Evolutionary conservation across 768 basidiomycete species (phyloP).

Genomic region (Boletus eberwhitei): DNA sequence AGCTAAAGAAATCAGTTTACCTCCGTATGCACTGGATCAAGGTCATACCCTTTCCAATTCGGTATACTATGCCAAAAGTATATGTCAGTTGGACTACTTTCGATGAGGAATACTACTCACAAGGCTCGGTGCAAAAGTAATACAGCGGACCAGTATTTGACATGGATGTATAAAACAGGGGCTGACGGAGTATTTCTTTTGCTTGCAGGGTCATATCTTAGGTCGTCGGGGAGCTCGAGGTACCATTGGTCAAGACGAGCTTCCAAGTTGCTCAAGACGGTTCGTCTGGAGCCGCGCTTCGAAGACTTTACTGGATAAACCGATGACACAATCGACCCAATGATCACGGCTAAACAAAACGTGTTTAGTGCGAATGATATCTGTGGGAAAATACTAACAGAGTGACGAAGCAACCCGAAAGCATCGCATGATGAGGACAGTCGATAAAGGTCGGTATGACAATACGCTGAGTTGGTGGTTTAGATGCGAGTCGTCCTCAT

Average conservation of each 20-base stretch:
- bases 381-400: constrained; percentile 40
- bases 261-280: constrained; percentile 55
- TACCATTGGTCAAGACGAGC: constrained; percentile 72
- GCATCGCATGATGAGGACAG: constrained; percentile 47
- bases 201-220: constrained; percentile 57
- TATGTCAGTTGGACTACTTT: constrained; percentile 8
- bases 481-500: constrained; percentile 57
- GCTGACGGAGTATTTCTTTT: constrained; percentile 56
- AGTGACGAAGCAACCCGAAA: constrained; percentile 57
- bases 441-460: constrained; percentile 38
- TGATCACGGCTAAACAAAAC: constrained; percentile 53
- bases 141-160: constrained; percentile 74
- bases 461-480: constrained; percentile 39
- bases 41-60: constrained; percentile 59
- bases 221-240: constrained; percentile 58
- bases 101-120: constrained; percentile 44
- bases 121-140: constrained; percentile 75
- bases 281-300: constrained; percentile 45
- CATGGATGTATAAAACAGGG: constrained; percentile 63
- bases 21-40: not conserved
- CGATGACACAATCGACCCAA: constrained; percentile 61
- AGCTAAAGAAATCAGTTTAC: constrained; percentile 27
- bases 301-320: constrained; percentile 66
- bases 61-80: constrained; percentile 51
- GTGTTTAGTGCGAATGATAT: constrained; percentile 2